Conservation (phyloP, 106 monocot genomes). For the Dactylorhiza incarnata region DNA sequence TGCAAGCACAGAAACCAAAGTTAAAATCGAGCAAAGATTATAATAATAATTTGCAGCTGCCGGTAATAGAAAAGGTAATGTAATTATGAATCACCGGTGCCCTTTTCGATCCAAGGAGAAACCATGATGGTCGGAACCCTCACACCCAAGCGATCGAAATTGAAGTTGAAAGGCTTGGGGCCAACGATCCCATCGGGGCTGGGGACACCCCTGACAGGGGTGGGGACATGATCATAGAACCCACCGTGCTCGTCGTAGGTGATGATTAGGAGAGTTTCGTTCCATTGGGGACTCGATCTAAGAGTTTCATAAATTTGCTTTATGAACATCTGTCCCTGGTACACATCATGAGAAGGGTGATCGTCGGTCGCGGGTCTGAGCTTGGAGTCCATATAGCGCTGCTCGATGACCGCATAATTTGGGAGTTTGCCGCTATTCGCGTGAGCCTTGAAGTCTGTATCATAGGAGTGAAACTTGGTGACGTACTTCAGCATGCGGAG, state of each 20-base stretch:
- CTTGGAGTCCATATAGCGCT: conserved; percentile 64
- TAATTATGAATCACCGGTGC: conserved; percentile 41
- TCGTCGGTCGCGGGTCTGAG: conserved; percentile 62
- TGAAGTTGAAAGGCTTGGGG: conserved; percentile 48
- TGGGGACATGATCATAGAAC: conserved; percentile 72
- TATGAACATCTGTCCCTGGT: conserved; percentile 79
- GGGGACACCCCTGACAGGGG: conserved; percentile 57
- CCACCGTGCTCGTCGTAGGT: conserved; percentile 92
- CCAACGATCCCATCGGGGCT: conserved; percentile 73
- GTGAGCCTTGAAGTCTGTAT: conserved; percentile 36
- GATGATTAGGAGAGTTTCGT: conserved; percentile 52
- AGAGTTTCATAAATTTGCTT: conserved; percentile 73
- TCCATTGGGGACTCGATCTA: conserved; percentile 75
- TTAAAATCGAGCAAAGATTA: neutral
- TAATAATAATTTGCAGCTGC: neutral
- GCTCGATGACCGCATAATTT: conserved; percentile 81
- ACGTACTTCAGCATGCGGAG: conserved; percentile 43
- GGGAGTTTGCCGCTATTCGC: conserved; percentile 43
- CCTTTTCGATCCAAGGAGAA: conserved; percentile 91
- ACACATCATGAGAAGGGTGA: conserved; percentile 86
- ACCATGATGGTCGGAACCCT: conserved; percentile 78
- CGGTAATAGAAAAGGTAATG: neutral
- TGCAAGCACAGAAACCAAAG: conserved; percentile 8
- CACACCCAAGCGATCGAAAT: conserved; percentile 62
- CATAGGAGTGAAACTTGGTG: conserved; percentile 44